A percentile compares a stretch with the other conserved stretches of the same genome.
phyloP scores from a whole-genome alignment of 2,329 filamentous ascomycete genomes.

The Fusarium nygamai region DNA sequence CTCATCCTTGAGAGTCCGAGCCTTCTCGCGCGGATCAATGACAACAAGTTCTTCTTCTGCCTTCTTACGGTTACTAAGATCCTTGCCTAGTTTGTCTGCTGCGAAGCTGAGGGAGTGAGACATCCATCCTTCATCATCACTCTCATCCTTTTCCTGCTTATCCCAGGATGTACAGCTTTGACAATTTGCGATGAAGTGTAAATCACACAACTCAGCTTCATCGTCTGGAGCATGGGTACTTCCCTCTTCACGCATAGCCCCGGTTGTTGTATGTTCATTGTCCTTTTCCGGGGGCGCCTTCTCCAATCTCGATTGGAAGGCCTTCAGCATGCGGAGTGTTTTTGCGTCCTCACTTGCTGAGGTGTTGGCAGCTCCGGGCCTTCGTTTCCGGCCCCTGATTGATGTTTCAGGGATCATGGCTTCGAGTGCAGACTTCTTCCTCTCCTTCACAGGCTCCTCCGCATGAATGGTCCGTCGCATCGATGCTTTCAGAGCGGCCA shows the following conservation, averaged over 20 bases:
- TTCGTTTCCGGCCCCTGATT: conserved; percentile 75
- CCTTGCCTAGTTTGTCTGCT: conserved; percentile 90
- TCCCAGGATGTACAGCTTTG: conserved; percentile 92
- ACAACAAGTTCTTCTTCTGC: conserved; percentile 92
- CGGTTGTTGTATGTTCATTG: conserved; percentile 8
- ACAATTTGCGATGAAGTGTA: conserved; percentile 96
- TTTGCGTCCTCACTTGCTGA: conserved; percentile 68
- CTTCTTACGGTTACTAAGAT: conserved; percentile 88
- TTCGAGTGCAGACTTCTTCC: conserved; percentile 75
- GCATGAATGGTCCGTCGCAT: conserved; percentile 74
- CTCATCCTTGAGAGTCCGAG: conserved; percentile 74
- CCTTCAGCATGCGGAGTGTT: conserved; percentile 76
- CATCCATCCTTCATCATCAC: conserved; percentile 81
- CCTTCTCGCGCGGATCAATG: conserved; percentile 89
- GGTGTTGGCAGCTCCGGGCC: conserved; percentile 63
- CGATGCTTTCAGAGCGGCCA: conserved; percentile 81
- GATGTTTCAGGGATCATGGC: conserved; percentile 79
- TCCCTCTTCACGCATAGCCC: conserved; percentile 41
- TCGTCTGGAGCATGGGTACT: conserved; percentile 57
- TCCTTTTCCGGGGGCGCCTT: conserved; percentile 56
- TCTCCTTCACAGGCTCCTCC: conserved; percentile 60
- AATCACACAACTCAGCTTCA: conserved; percentile 83
- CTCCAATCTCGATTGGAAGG: conserved; percentile 83
- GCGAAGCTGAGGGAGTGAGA: conserved; percentile 85
- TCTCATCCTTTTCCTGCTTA: conserved; percentile 66